phyloP scores from a whole-genome alignment of 148 eudicot genomes.

The Euryodendron excelsum region DNA sequence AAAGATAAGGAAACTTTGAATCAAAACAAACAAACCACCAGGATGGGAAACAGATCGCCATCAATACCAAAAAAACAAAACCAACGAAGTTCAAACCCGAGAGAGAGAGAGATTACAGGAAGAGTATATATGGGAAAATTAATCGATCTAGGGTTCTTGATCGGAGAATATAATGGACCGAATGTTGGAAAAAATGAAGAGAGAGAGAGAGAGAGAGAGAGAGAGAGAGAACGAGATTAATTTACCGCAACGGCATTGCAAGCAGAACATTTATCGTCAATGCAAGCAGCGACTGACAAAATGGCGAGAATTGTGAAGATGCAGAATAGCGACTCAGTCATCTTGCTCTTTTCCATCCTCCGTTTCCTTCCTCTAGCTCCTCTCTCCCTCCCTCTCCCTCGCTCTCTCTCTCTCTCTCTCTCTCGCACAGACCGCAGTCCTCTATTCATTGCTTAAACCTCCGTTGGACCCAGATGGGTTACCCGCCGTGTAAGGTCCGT shows the following conservation, averaged over 20 bases:
- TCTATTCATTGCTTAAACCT: too few relatives aligned
- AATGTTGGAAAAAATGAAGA: neutral
- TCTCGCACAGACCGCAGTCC: neutral
- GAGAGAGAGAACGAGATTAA: neutral
- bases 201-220: neutral
- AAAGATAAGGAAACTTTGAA: too few relatives aligned
- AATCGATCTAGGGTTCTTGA: conserved; percentile 9
- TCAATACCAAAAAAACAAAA: too few relatives aligned
- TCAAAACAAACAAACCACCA: neutral
- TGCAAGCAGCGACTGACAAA: conserved; percentile 32
- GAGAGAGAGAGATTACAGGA: neutral
- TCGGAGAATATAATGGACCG: neutral
- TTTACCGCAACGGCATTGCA: conserved; percentile 88
- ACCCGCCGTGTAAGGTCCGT: too few relatives aligned
- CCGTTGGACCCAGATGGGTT: too few relatives aligned
- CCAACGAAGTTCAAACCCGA: too few relatives aligned
- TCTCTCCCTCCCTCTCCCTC: neutral
- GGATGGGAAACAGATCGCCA: conserved; percentile 11
- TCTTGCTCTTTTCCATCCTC: conserved; percentile 31
- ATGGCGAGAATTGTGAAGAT: conserved; percentile 26
- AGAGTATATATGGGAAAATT: too few relatives aligned
- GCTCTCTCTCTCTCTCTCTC: neutral
- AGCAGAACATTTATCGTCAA: conserved; percentile 90
- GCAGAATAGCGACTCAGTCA: conserved; percentile 1
- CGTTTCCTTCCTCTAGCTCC: neutral